Evolutionary conservation across 306 rosid genomes (phyloP).

Genomic region (Cucumis cinereus): DNA sequence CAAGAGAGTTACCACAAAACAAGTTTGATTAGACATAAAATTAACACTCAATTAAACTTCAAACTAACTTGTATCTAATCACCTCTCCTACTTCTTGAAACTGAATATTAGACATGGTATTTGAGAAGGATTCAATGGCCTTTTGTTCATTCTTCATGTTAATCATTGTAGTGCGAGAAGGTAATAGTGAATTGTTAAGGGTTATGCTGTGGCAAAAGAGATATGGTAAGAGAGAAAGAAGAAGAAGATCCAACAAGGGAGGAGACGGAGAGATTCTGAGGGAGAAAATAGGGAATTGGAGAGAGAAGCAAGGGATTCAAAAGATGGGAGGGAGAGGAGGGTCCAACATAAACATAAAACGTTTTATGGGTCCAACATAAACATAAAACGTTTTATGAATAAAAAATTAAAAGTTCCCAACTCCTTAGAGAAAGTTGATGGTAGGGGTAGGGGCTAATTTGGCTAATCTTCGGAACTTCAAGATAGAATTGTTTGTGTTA

Average conservation of each 20-base stretch:
- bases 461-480: neutral
- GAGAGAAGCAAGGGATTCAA: neutral
- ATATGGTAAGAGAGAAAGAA: neutral
- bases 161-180: constrained; percentile 24
- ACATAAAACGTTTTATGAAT: neutral
- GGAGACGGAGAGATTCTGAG: neutral
- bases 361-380: neutral
- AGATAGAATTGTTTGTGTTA: neutral
- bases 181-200: neutral
- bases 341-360: neutral
- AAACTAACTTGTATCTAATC: neutral
- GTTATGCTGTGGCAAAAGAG: neutral
- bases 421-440: neutral
- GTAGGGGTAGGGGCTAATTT: neutral
- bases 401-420: neutral
- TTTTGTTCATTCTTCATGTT: constrained; percentile 77
- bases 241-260: neutral
- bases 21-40: neutral
- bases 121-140: constrained; percentile 42
- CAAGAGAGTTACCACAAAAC: neutral
- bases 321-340: neutral
- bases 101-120: neutral
- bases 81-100: neutral
- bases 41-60: neutral
- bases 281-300: neutral